Evolutionary conservation across 345 rosid genomes (phyloP).

Genomic region (Dimocarpus longan): DNA sequence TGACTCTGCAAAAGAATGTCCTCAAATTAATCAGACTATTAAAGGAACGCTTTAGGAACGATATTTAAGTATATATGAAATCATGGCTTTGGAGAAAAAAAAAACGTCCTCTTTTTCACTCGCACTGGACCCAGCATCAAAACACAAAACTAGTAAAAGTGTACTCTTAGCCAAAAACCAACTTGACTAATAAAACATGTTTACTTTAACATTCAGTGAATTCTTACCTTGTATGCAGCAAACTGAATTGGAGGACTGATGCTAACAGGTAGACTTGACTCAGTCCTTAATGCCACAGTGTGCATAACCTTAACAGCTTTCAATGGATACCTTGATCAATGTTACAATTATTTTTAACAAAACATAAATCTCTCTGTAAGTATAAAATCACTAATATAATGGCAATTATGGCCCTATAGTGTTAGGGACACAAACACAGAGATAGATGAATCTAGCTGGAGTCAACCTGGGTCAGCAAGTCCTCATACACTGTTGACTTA

Average conservation of each 20-base stretch:
- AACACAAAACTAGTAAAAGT: neutral
- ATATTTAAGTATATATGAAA: neutral
- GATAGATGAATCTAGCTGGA: too few species aligned
- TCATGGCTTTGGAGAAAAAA: neutral
- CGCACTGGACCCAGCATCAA: neutral
- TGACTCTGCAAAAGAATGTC: slow-evolving; percentile 58
- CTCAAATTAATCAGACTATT: slow-evolving; percentile 19
- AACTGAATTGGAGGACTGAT: slow-evolving; percentile 51
- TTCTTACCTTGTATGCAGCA: slow-evolving; percentile 58
- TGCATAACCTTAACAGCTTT: slow-evolving; percentile 98
- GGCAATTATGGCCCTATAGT: neutral
- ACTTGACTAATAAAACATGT: neutral
- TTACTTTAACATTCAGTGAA: slow-evolving; percentile 4
- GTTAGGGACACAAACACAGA: too few species aligned
- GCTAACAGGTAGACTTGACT: slow-evolving; percentile 69
- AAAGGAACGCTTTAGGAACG: neutral
- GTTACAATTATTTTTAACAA: slow-evolving; percentile 1
- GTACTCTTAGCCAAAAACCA: neutral
- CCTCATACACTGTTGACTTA: too few species aligned
- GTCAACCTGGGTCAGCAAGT: too few species aligned
- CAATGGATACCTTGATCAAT: slow-evolving; percentile 66
- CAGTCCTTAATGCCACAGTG: slow-evolving; percentile 86
- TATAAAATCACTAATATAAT: neutral
- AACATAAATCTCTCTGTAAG: neutral
- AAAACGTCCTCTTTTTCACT: neutral